phyloP scores from a whole-genome alignment of 208 protist species.

The Leishmania gerbilli region DNA sequence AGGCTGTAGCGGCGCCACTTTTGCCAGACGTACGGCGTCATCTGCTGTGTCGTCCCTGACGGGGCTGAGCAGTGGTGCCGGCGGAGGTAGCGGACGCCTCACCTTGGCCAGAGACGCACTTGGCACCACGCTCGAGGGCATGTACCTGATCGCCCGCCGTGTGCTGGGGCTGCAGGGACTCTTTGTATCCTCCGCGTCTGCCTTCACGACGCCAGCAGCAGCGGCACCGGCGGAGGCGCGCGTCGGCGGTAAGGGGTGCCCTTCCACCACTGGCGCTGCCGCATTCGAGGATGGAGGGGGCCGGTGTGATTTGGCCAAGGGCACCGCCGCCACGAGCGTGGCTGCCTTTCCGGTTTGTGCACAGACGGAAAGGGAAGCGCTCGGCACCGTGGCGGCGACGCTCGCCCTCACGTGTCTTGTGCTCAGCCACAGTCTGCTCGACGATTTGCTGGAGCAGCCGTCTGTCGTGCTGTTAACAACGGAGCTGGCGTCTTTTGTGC shows the following conservation, averaged over 20 bases:
- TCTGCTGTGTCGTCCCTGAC: neutral
- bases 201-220: neutral
- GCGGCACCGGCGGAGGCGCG: neutral
- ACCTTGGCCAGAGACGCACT: constrained; percentile 47
- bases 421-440: constrained; percentile 31
- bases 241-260: neutral
- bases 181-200: constrained; percentile 3
- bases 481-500: constrained; percentile 47
- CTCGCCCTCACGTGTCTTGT: constrained; percentile 48
- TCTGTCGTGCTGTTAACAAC: constrained; percentile 39
- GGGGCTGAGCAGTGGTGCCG: neutral
- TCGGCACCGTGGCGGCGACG: constrained; percentile 38
- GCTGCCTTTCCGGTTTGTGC: neutral
- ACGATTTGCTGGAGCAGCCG: constrained; percentile 34
- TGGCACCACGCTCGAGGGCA: constrained; percentile 40
- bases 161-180: constrained; percentile 35
- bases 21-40: neutral
- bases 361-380: constrained; percentile 29
- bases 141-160: constrained; percentile 48
- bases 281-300: neutral
- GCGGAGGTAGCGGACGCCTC: constrained; percentile 15
- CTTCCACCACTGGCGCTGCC: neutral
- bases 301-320: neutral
- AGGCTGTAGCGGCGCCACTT: constrained; percentile 1
- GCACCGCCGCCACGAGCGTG: neutral